Base-by-base conservation (phyloP, 2,329 filamentous ascomycete genomes). In the Hirsutella minnesotensis region DNA sequence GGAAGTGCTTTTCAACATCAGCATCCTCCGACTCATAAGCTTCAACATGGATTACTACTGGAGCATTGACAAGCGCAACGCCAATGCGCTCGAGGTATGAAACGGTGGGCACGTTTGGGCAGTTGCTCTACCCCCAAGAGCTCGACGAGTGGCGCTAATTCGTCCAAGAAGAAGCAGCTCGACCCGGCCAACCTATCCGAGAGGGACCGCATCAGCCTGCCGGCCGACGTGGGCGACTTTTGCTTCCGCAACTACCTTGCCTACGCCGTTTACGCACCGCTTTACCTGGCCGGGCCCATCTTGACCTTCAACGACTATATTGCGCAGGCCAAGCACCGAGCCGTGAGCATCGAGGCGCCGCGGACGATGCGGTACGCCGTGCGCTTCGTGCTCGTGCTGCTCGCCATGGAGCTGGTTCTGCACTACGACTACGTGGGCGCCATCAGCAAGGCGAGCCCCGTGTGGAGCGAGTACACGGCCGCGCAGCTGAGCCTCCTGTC, bases 291-390 rank as follows among this genome's bases (percentile, higher is more conserved):
- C 0, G 92, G 92, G 0, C 92, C 92, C 1, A 95, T 98, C 55
- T 61, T 98, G 47, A 96, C 89, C 12, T 98, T 96, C 69, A 98
- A 98, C 64, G 94, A 98, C 68, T 98, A 92, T 68, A 81, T 96
- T 48, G 84, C 86, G 0, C 92, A 98, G 60, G 72, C 74, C 47
- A 83, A 86, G 51, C 83, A 90, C 63, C 75, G 73, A 12, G 65
- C 86, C 1, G 73, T 81, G 10, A 88, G 77, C 44, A 81, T 92
- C 53, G 84, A 81, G 50, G 63, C 61, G 3, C 63, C 67, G 3
- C 85, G 89, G 42, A 95, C 83, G 2, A 59, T 82, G 24, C 78
- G 86, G 38, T 98, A 98, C 57, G 88, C 72, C 19, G 63, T 94
- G 38, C 87, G 92, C 20, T 94, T 96, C 59, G 59, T 82, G 18